Evolutionary conservation across 768 basidiomycete species (phyloP), one percentile per base, ranked within the genome.

Genomic region (Inosperma sp.): DNA sequence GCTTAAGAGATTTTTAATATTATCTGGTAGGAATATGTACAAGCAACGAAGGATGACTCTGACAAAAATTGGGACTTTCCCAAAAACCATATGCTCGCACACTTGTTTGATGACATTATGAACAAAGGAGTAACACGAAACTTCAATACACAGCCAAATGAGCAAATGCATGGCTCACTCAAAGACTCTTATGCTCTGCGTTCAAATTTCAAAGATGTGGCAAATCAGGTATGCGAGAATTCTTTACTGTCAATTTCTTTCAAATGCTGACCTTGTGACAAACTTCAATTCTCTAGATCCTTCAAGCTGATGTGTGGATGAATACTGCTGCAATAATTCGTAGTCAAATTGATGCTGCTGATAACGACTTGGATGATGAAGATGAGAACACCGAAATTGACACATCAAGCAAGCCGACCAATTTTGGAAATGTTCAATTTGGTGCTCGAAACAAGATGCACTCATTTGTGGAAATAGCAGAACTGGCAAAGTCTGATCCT

Each of bases 121-220:
- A 34, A 1, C 0, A 72, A 72, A 34, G 70, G 69, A 14, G 65
- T 52, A 1, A 53, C 60, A 0, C 43, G 40, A 0, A 68, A 71
- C 36, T 71, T 62, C 37, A 68, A 59, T 36, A 71, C 66, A 3
- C 58, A 60, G 36, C 55, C 55, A 1, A 68, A 65, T 44, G 66
- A 72, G 36, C 53, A 56, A 2, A 47, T 61, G 33, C 69, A 72
- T 56, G 59, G 64, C 1, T 22, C 61, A 2, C 42, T 67, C 5
- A 67, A 63, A 44, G 53, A 41, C 1, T 49, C 57, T 0, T 72
- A 72, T 44, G 47, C 36, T 2, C 30, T 26, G 5, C 54, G 45
- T 12, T 66, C 64, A 2, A 70, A 72, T 47, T 67, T 66, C 53
- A 62, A 64, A 30, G 48, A 70, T 46, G 55, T 67, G 39, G 65